Base-by-base conservation (phyloP, 495 filamentous ascomycete genomes). In the Penicillium samsonianum region DNA sequence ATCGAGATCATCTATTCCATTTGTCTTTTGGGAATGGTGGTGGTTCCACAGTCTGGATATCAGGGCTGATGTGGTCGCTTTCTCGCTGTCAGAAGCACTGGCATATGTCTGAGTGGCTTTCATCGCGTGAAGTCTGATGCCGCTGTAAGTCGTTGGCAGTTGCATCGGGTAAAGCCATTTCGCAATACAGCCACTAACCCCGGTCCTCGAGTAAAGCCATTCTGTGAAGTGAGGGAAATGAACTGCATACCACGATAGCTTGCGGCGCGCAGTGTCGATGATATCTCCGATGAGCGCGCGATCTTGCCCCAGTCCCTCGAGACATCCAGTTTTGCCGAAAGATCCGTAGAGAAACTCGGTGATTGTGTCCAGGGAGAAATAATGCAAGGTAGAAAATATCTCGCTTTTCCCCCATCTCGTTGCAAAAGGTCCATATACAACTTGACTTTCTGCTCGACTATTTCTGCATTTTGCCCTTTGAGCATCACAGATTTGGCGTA, bases 311-410 rank as follows among this genome's bases (percentile, higher is more conserved):
- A 46, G 26, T 0, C 67, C 64, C 3, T 53, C 53, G 5, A 74
- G 45, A 41, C 63, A 63, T 19, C 61, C 31, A 0, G 73, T 72
- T 4, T 50, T 62, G 0, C 67, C 65, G 33, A 38, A 57, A 2
- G 55, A 43, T 8, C 73, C 73, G 35, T 61, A 64, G 1, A 64
- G 43, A 33, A 64, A 61, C 2, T 49, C 50, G 26, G 76, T 76
- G 33, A 79, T 75, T 28, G 47, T 72, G 50, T 79, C 74, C 20
- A 79, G 54, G 28, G 71, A 70, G 45, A 72, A 79, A 48, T 67
- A 78, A 45, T 79, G 74, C 23, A 79, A 55, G n/a, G 55, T 71
- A 1, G 46, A 38, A 45, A 77, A 73, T 1, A 72, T 70, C 35
- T 78, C 73, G 19, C 19, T 22, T 2, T n/a, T n/a, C n/a, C n/a